phyloP scores from a whole-genome alignment of 2,329 filamentous ascomycete species.

The Curvularia verruculosa region DNA sequence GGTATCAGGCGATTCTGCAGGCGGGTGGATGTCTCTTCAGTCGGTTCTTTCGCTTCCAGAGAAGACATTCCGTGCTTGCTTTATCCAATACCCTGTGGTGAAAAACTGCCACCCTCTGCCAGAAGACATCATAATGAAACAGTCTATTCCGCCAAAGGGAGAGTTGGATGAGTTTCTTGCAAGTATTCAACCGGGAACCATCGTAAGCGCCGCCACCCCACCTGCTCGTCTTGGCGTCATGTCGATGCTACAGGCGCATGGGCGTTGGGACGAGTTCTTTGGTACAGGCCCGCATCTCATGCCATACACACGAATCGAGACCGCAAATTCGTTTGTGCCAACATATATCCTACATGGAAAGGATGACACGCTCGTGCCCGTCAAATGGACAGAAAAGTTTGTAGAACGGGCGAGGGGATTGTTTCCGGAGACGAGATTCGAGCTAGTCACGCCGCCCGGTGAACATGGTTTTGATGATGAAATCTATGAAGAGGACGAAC shows the following conservation, averaged over 20 bases:
- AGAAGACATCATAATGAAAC: slow-evolving; percentile 2
- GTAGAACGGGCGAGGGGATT: slow-evolving; percentile 29
- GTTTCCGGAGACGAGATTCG: slow-evolving; percentile 9
- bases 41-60: slow-evolving; percentile 30
- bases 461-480: slow-evolving; percentile 45
- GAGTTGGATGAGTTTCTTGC: slow-evolving; percentile 34
- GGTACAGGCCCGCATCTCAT: slow-evolving; percentile 32
- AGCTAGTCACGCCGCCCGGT: slow-evolving; percentile 7
- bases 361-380: slow-evolving; percentile 35
- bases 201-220: slow-evolving; percentile 28
- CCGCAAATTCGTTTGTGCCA: slow-evolving; percentile 34
- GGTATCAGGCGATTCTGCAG: slow-evolving; percentile 47
- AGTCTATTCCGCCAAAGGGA: slow-evolving; percentile 15
- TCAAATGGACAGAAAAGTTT: slow-evolving; percentile 36
- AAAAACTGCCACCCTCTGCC: slow-evolving; percentile 16
- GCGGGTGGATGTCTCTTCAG: slow-evolving; percentile 49
- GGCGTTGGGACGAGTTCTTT: slow-evolving; percentile 36
- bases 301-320: slow-evolving; percentile 35
- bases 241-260: slow-evolving; percentile 27
- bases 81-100: slow-evolving; percentile 42
- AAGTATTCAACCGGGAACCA: slow-evolving; percentile 20
- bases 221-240: slow-evolving; percentile 26
- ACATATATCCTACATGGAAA: slow-evolving; percentile 43
- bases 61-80: slow-evolving; percentile 30
- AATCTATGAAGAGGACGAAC: slow-evolving; percentile 32